Conservation (phyloP, 345 rosid species). For the Eucalyptus coolabah region DNA sequence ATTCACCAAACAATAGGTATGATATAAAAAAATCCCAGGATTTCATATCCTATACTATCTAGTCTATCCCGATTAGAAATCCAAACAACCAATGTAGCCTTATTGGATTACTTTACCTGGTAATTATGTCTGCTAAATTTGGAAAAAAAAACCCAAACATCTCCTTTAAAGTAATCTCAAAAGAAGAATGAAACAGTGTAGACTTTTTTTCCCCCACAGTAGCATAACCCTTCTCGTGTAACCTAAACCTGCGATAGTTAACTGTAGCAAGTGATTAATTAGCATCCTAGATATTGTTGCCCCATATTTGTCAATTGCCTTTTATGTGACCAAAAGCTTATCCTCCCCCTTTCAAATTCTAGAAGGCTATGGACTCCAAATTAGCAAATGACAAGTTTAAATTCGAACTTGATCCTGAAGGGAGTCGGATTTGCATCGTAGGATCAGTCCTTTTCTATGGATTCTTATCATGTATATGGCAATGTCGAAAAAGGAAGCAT, state of each 20-base stretch:
- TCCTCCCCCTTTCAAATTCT: background rate
- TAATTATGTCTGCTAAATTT: background rate
- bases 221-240: background rate
- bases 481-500: background rate
- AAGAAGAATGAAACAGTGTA: background rate
- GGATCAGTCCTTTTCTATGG: too few relatives aligned
- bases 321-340: background rate
- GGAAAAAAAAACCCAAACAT: background rate
- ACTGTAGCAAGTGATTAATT: background rate
- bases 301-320: background rate
- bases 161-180: background rate
- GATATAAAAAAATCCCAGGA: too few relatives aligned
- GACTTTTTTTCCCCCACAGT: background rate
- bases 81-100: too few relatives aligned
- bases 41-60: too few relatives aligned
- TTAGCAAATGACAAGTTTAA: background rate
- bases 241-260: background rate
- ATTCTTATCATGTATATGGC: background rate
- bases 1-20: too few relatives aligned
- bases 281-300: background rate
- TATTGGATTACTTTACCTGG: background rate
- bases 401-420: rapidly evolving
- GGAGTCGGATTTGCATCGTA: background rate
- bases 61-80: too few relatives aligned
- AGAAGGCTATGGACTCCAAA: background rate